Evolutionary conservation across 2,329 filamentous ascomycete species (phyloP), one percentile per base, ranked within the genome.

Genomic region (Ascochyta koolunga): DNA sequence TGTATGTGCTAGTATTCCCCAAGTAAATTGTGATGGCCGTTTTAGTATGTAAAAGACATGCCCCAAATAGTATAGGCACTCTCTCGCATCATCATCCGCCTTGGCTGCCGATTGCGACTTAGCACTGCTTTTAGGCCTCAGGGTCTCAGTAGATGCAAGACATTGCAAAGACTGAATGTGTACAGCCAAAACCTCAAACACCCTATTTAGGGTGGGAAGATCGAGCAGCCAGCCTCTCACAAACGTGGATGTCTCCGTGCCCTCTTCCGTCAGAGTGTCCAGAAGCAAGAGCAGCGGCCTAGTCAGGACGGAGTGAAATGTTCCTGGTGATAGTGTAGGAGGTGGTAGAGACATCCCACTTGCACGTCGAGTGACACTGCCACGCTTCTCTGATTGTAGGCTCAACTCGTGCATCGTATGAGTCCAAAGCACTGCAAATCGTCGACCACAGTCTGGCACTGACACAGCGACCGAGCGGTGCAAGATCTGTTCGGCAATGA

Each of bases 231-330:
- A 97, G 42, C 84, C 86, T 64, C 88, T 89, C 33, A 91, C 86
- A 22, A 89, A 88, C 75, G 91, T 88, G 58, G 88, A 91, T 13
- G 89, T 78, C 63, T 93, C 89, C 2, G 86, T 88, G 18, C 84
- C 82, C 55, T 91, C 87, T 54, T 93, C 88, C 16, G 84, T 76
- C 1, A 98, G 79, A 1, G 88, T 83, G 73, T 98, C 93, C 22
- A 98, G 79, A 59, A 96, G 82, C 10, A 96, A 77, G 59, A 97
- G 89, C 16, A 96, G 75, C 1, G 93, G 93, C 43, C 91, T 85
- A 5, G 88, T 88, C 35, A 98, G 80, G 78, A 96, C 88, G 5
- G 88, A 78, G 62, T 90, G 85, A 67, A 87, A 90, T 59, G 88
- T 80, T 24, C 85, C 67, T 74, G 82, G 61, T 4, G 69, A 61